Percentiles rank a stretch among this genome's conserved stretches.
These are phyloP conservation scores for Hydnum rufescens DNA, from an alignment of 768 basidiomycete genomes.

Conservation along the genomic window DNA sequence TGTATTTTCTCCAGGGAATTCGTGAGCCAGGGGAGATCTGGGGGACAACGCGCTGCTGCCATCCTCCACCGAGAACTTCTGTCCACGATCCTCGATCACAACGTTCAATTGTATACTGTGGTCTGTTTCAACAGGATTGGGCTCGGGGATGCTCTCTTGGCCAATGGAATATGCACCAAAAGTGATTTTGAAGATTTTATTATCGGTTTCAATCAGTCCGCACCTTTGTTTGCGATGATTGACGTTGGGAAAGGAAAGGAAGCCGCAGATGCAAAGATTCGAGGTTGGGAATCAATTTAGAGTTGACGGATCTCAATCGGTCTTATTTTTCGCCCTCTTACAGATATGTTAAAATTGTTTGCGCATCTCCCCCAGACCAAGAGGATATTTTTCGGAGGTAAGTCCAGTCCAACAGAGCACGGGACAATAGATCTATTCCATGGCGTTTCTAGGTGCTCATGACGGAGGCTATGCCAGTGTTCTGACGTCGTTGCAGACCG, in stretches of 20 bases:
- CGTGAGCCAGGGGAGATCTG: conserved; percentile 6
- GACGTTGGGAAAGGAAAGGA: conserved; percentile 7
- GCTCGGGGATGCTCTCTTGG: conserved; percentile 2
- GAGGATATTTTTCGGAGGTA: conserved; percentile 3
- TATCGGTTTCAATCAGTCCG: conserved; percentile 7
- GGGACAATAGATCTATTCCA: background rate
- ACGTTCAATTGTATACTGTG: conserved; percentile 1
- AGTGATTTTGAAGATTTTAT: conserved; percentile 5
- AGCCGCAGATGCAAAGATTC: conserved; percentile 8
- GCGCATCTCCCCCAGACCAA: conserved; percentile 7
- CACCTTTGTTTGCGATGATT: conserved; percentile 6
- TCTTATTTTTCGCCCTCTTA: background rate
- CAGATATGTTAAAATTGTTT: conserved; percentile 3
- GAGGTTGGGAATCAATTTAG: conserved; percentile 5
- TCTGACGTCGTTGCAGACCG: conserved; percentile 3
- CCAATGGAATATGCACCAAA: conserved; percentile 2
- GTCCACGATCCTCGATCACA: background rate
- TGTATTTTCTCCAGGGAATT: background rate
- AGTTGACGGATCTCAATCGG: background rate
- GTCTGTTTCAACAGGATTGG: conserved; percentile 6
- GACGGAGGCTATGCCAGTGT: conserved; percentile 3
- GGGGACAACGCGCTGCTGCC: conserved; percentile 5
- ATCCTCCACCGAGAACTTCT: background rate
- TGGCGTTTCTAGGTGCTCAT: background rate
- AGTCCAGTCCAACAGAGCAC: background rate